phyloP scores from a whole-genome alignment of 176 grass and related monocot genomes.

The Bonia amplexicaulis region DNA sequence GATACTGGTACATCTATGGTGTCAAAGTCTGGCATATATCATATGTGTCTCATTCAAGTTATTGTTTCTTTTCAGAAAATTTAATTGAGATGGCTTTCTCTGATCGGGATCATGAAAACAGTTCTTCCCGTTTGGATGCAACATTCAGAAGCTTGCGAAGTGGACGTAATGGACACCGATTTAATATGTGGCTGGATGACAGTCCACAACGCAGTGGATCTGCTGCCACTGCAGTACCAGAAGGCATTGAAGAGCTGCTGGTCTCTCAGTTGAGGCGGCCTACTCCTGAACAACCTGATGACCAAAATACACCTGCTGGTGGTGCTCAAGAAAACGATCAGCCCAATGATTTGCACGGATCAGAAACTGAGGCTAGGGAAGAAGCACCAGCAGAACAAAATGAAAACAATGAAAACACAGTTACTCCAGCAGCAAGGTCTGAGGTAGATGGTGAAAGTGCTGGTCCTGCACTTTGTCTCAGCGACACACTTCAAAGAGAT shows the following conservation, averaged over 20 bases:
- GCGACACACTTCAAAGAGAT: slow-evolving; percentile 50
- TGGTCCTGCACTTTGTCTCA: slow-evolving; percentile 43
- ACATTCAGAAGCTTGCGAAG: slow-evolving; percentile 90
- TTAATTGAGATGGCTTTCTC: slow-evolving; percentile 86
- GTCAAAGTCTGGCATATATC: slow-evolving; percentile 5
- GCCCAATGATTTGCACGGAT: slow-evolving; percentile 39
- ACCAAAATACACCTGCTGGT: slow-evolving; percentile 35
- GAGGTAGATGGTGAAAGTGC: slow-evolving; percentile 42
- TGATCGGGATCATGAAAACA: slow-evolving; percentile 81
- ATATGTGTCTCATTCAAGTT: slow-evolving; percentile 3
- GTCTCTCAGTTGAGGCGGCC: slow-evolving; percentile 84
- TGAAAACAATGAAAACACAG: slow-evolving; percentile 51
- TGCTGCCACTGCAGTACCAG: slow-evolving; percentile 61
- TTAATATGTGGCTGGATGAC: slow-evolving; percentile 96
- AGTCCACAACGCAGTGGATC: slow-evolving; percentile 63
- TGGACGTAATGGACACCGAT: slow-evolving; percentile 79
- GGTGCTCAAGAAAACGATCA: slow-evolving; percentile 51
- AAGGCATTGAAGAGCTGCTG: slow-evolving; percentile 87
- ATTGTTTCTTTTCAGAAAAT: slow-evolving; percentile 56
- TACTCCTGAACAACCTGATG: slow-evolving; percentile 48
- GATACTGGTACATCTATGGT: background rate
- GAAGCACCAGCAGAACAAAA: slow-evolving; percentile 29
- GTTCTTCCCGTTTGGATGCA: slow-evolving; percentile 84
- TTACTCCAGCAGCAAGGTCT: slow-evolving; percentile 22
- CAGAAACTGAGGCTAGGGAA: slow-evolving; percentile 64